A percentile compares a stretch with the other conserved stretches of the same genome.
phyloP scores from a whole-genome alignment of 2,329 filamentous ascomycete species.

The Aspergillus sp. region DNA sequence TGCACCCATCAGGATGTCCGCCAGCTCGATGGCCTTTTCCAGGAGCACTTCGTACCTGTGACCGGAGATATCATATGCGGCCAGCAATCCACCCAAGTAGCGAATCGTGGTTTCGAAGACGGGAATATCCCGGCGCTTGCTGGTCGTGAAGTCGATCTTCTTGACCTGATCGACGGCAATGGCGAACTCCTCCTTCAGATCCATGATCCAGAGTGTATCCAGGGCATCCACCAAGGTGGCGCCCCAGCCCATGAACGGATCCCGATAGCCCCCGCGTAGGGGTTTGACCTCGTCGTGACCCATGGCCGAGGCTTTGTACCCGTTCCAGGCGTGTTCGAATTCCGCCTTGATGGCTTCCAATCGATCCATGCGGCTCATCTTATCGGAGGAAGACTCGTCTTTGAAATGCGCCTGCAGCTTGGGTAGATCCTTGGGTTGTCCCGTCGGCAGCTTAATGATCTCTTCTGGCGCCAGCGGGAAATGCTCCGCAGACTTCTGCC shows the following conservation, averaged over 20 bases:
- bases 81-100: constrained; percentile 81
- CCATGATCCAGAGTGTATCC: constrained; percentile 88
- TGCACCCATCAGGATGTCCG: constrained; percentile 74
- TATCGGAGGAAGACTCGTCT: constrained; percentile 60
- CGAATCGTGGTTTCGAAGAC: constrained; percentile 91
- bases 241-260: constrained; percentile 90
- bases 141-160: constrained; percentile 80
- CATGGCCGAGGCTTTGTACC: constrained; percentile 78
- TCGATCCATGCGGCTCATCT: constrained; percentile 63
- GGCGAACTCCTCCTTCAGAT: constrained; percentile 73
- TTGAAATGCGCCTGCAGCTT: constrained; percentile 72
- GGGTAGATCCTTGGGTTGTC: constrained; percentile 67
- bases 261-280: constrained; percentile 63
- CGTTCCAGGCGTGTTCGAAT: constrained; percentile 75
- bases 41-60: constrained; percentile 67
- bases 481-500: constrained; percentile 71
- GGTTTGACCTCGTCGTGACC: constrained; percentile 83
- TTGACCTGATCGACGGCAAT: constrained; percentile 69
- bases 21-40: constrained; percentile 75
- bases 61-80: constrained; percentile 82
- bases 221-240: constrained; percentile 80
- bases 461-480: constrained; percentile 73
- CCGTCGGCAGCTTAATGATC: constrained; percentile 73
- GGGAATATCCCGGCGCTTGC: constrained; percentile 68
- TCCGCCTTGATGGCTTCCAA: constrained; percentile 68